These are phyloP conservation scores for Exsudoporus floridanus DNA, from an alignment of 1,284 basidiomycete species.

Conservation along the genomic window DNA sequence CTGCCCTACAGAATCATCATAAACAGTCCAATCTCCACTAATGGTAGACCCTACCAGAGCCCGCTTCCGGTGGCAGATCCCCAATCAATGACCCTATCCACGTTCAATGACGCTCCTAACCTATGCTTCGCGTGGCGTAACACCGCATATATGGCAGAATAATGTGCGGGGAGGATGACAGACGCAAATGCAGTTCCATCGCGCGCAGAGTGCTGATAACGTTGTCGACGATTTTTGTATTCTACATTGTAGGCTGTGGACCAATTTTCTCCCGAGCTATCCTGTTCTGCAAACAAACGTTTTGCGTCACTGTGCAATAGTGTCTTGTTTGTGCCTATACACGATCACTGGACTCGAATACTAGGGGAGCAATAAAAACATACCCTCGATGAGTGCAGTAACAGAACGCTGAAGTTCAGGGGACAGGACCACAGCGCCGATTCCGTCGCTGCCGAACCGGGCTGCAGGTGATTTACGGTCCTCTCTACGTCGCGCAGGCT, in stretches of 20 bases:
- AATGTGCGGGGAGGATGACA: slow-evolving; percentile 74
- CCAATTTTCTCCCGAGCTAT: slow-evolving; percentile 45
- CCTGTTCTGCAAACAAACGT: slow-evolving; percentile 56
- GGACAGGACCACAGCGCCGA: slow-evolving; percentile 71
- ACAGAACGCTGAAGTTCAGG: slow-evolving; percentile 65
- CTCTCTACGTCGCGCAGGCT: slow-evolving; percentile 38
- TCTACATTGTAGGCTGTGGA: slow-evolving; percentile 50
- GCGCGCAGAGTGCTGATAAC: slow-evolving; percentile 55
- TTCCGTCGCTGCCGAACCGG: slow-evolving; percentile 67
- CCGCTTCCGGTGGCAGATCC: slow-evolving; percentile 73
- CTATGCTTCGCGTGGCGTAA: slow-evolving; percentile 62
- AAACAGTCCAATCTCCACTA: slow-evolving; percentile 6
- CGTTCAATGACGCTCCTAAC: slow-evolving; percentile 56
- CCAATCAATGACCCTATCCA: slow-evolving; percentile 70
- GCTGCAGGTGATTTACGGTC: slow-evolving; percentile 79
- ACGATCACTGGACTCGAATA: slow-evolving; percentile 5
- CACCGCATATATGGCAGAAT: slow-evolving; percentile 67
- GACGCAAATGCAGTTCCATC: slow-evolving; percentile 76
- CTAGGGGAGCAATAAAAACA: slow-evolving; percentile 18
- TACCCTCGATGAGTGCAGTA: slow-evolving; percentile 58
- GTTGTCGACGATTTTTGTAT: slow-evolving; percentile 61
- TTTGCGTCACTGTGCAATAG: slow-evolving; percentile 66
- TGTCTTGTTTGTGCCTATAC: slow-evolving; percentile 60
- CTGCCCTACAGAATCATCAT: slow-evolving; percentile 50
- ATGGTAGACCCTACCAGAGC: slow-evolving; percentile 54